These are phyloP conservation scores for Middelhovenomyces tepae DNA, from an alignment of 805 yeast species.

Conservation along the genomic window DNA sequence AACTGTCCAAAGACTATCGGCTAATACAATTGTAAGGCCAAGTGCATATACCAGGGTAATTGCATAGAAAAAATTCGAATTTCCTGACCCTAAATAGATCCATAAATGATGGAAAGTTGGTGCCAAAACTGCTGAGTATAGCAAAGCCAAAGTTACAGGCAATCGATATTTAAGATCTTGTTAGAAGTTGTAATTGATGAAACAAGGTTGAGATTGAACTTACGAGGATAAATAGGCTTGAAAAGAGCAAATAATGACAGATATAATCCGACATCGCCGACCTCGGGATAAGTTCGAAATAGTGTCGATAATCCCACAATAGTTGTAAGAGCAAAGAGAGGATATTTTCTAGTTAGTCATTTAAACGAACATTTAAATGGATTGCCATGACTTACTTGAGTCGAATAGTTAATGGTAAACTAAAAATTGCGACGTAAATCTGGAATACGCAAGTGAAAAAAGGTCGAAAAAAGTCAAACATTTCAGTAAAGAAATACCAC, in stretches of 20 bases:
- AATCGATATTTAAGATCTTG: slow-evolving; percentile 42
- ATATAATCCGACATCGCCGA: slow-evolving; percentile 63
- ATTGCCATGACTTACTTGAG: no score
- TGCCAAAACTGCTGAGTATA: slow-evolving; percentile 55
- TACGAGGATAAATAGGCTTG: slow-evolving; percentile 31
- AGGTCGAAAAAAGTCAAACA: slow-evolving; percentile 80
- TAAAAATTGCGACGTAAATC: slow-evolving; percentile 54
- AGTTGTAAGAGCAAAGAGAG: slow-evolving; percentile 46
- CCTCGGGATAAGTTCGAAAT: slow-evolving; percentile 77
- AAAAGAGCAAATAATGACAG: slow-evolving; percentile 40
- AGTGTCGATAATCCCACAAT: slow-evolving; percentile 48
- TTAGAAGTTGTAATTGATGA: no score
- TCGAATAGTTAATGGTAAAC: slow-evolving; percentile 66
- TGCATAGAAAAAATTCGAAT: slow-evolving; percentile 93
- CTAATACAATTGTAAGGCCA: slow-evolving; percentile 56
- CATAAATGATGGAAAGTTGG: slow-evolving; percentile 91
- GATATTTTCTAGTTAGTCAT: no score
- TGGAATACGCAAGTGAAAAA: slow-evolving; percentile 83
- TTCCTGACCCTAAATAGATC: slow-evolving; percentile 91
- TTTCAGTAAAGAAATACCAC: slow-evolving; percentile 98
- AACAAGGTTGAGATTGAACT: no score
- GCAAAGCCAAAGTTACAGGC: slow-evolving; percentile 43
- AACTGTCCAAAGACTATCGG: slow-evolving; percentile 79
- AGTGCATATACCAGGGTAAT: slow-evolving; percentile 73
- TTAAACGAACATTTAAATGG: no score